Conservation (phyloP, 2,329 filamentous ascomycete genomes). For the Gnomoniopsis smithogilvyi region DNA sequence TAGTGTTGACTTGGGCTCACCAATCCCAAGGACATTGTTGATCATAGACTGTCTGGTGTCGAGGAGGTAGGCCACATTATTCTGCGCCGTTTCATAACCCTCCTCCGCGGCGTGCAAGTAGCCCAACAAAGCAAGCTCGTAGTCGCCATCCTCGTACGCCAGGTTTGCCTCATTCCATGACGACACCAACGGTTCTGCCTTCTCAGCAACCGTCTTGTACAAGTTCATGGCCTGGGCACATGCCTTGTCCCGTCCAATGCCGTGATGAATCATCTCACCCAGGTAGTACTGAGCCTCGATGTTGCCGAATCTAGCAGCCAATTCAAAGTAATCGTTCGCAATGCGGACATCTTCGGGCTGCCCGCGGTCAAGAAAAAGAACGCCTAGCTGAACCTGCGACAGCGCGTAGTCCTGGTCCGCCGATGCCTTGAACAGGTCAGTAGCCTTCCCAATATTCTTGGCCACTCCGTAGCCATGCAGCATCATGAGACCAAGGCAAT, state of each 20-base stretch:
- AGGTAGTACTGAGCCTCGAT: slow-evolving; percentile 92
- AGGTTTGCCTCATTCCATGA: slow-evolving; percentile 80
- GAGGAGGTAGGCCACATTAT: slow-evolving; percentile 84
- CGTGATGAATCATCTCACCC: slow-evolving; percentile 79
- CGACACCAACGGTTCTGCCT: slow-evolving; percentile 69
- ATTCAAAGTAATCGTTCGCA: slow-evolving; percentile 82
- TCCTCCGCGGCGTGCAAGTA: slow-evolving; percentile 90
- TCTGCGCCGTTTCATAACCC: slow-evolving; percentile 84
- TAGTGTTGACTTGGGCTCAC: slow-evolving; percentile 32
- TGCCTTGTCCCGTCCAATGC: slow-evolving; percentile 74
- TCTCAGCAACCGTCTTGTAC: slow-evolving; percentile 77
- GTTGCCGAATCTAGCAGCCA: slow-evolving; percentile 76
- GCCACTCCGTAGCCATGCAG: slow-evolving; percentile 70
- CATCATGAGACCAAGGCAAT: slow-evolving; percentile 80
- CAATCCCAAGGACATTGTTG: slow-evolving; percentile 49
- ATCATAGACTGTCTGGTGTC: slow-evolving; percentile 67
- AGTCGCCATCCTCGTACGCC: slow-evolving; percentile 75
- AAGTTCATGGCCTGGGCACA: slow-evolving; percentile 76
- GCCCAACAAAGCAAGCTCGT: slow-evolving; percentile 74
- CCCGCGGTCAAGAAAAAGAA: slow-evolving; percentile 83
- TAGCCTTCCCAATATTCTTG: slow-evolving; percentile 68
- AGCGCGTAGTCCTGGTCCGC: slow-evolving; percentile 79
- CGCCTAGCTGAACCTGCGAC: slow-evolving; percentile 78
- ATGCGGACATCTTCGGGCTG: slow-evolving; percentile 64
- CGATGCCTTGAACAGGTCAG: slow-evolving; percentile 72